Percentiles rank a stretch among this genome's conserved stretches.
Evolutionary conservation across 257 asterid genomes (phyloP).

Genomic region (Przewalskia tangutica): DNA sequence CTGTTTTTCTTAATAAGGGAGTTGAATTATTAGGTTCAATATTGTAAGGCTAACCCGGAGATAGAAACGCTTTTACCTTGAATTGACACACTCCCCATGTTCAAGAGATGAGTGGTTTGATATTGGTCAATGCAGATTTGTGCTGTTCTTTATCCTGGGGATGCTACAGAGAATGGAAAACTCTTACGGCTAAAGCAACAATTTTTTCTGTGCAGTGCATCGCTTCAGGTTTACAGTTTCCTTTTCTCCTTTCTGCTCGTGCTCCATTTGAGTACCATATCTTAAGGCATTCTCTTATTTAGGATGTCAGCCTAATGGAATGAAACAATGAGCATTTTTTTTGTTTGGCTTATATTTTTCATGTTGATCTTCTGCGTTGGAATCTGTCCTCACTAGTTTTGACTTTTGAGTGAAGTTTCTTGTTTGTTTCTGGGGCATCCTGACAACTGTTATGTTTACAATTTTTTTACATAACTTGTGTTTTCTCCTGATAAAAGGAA

Average conservation of each 20-base stretch:
- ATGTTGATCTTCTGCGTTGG: neutral
- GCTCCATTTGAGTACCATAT: conserved; percentile 1
- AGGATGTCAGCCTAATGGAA: neutral
- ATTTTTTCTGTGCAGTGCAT: conserved; percentile 96
- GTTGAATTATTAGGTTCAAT: conserved; percentile 7
- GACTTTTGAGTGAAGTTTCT: neutral
- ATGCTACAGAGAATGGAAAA: conserved; percentile 92
- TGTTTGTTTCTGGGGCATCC: neutral
- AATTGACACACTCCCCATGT: conserved; percentile 3
- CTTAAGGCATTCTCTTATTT: neutral
- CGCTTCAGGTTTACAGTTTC: conserved; percentile 70
- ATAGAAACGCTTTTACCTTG: neutral
- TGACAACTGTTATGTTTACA: neutral
- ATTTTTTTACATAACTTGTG: neutral
- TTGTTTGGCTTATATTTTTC: neutral
- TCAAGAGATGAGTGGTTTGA: conserved; percentile 7
- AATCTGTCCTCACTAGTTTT: neutral
- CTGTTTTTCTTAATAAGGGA: neutral
- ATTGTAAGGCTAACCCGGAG: neutral
- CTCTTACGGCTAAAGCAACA: conserved; percentile 90
- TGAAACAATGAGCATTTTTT: neutral
- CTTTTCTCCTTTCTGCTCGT: neutral
- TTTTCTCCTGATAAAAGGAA: neutral
- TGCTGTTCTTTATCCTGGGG: conserved; percentile 98
- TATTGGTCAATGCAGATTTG: conserved; percentile 52